Evolutionary conservation across 345 rosid genomes (phyloP).

Genomic region (Linum tenue): DNA sequence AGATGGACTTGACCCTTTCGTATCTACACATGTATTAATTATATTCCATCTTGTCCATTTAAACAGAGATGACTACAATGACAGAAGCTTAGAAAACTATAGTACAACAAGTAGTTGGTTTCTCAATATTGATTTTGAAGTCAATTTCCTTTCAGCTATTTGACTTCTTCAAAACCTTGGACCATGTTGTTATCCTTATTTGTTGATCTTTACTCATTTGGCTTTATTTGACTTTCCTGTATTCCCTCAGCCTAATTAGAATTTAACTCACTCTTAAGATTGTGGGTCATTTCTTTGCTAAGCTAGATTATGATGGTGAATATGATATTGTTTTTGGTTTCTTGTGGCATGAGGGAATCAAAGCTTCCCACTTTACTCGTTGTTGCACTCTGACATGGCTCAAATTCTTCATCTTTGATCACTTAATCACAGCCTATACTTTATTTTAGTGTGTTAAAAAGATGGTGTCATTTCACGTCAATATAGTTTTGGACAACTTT

Average conservation of each 20-base stretch:
- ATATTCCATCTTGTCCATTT: background rate
- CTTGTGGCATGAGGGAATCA: conserved; percentile 3
- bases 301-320: background rate
- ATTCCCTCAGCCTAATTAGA: background rate
- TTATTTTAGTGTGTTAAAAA: no score
- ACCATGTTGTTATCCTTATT: background rate
- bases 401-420: no score
- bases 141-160: background rate
- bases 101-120: background rate
- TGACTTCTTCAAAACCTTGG: background rate
- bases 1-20: background rate
- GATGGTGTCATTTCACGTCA: no score
- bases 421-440: no score
- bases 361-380: conserved; percentile 11
- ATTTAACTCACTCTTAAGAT: background rate
- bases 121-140: background rate
- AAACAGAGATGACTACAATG: background rate
- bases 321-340: background rate
- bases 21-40: background rate
- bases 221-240: background rate
- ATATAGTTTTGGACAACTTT: no score
- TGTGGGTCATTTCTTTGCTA: background rate
- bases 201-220: background rate
- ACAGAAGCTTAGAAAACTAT: background rate
- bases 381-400: background rate